phyloP scores from a whole-genome alignment of 306 rosid species.

The Sicyos edulis region DNA sequence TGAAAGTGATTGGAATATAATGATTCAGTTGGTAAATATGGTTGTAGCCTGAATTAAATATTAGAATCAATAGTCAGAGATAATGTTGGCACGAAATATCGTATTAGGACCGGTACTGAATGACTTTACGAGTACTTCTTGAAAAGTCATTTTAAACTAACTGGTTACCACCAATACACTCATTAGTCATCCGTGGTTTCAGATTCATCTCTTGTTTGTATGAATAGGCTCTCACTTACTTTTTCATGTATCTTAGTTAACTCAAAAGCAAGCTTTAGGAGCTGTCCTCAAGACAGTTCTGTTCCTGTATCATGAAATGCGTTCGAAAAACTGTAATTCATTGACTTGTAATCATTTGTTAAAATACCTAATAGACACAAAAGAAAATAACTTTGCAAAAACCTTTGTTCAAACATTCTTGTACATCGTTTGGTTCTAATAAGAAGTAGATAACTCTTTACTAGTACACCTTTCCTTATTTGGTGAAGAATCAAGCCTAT shows the following conservation, averaged over 20 bases:
- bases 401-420: neutral
- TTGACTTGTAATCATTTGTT: neutral
- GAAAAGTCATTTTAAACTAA: too few relatives aligned
- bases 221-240: neutral
- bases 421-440: neutral
- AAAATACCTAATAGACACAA: neutral
- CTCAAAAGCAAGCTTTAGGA: neutral
- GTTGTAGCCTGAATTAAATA: neutral
- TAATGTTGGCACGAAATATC: neutral
- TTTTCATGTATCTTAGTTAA: neutral
- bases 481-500: neutral
- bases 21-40: neutral
- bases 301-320: neutral
- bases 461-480: neutral
- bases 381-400: neutral
- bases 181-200: neutral
- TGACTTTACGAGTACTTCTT: too few relatives aligned
- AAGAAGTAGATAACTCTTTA: neutral
- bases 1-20: neutral
- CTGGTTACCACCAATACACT: too few relatives aligned
- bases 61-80: neutral
- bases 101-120: neutral
- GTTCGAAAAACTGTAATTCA: neutral
- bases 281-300: neutral
- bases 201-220: neutral